phyloP scores from a whole-genome alignment of 805 yeast species.

The Candida taoyuanica region DNA sequence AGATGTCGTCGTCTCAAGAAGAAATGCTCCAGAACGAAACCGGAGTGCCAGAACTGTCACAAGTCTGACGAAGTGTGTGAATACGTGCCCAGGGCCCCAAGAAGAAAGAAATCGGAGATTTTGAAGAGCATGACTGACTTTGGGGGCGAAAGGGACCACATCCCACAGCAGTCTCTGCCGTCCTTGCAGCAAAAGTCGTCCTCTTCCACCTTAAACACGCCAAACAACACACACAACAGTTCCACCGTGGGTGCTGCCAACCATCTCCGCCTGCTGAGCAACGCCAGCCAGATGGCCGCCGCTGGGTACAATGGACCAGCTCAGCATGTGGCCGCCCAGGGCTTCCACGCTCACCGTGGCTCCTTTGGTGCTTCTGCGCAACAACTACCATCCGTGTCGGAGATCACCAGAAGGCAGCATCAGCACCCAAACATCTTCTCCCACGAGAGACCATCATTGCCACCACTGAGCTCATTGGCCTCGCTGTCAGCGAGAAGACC shows the following conservation, averaged over 20 bases:
- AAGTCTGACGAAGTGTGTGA: constrained; percentile 36
- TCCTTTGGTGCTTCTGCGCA: neutral
- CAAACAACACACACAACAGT: too few species aligned
- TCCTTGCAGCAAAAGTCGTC: constrained; percentile 2
- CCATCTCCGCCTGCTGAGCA: neutral
- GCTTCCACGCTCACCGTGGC: neutral
- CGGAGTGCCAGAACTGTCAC: constrained; percentile 40
- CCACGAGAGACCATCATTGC: constrained; percentile 8
- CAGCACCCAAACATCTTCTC: neutral
- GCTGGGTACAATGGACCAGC: too few species aligned
- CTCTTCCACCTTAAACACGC: too few species aligned
- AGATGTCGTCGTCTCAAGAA: constrained; percentile 47
- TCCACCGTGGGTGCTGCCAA: too few species aligned
- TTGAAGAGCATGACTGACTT: constrained; percentile 23
- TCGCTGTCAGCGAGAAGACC: neutral
- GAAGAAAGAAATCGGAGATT: constrained; percentile 32
- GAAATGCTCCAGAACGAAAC: constrained; percentile 42
- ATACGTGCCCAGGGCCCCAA: constrained; percentile 40
- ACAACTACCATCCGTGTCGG: constrained; percentile 5
- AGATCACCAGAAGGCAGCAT: constrained; percentile 1
- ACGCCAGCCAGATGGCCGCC: too few species aligned
- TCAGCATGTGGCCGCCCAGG: too few species aligned
- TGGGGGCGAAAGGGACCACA: constrained; percentile 1
- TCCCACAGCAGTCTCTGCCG: constrained; percentile 3
- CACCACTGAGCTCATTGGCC: constrained; percentile 11